phyloP scores from a whole-genome alignment of 2,329 filamentous ascomycete genomes.

The Penicillium glabrum region DNA sequence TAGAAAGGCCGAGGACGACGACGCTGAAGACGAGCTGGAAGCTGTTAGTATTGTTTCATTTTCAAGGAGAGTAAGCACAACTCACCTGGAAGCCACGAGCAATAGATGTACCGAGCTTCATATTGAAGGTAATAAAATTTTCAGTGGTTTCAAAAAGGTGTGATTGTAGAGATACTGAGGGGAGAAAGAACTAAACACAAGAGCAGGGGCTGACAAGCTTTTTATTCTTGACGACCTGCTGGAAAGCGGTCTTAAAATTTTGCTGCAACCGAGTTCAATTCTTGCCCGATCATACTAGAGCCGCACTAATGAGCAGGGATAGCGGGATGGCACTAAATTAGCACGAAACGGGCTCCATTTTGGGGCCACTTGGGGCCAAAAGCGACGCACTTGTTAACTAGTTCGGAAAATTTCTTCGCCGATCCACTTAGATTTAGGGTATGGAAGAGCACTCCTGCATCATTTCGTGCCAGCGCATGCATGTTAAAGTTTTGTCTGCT shows the following conservation, averaged over 20 bases:
- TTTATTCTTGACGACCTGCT: neutral
- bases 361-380: neutral
- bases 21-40: slow-evolving; percentile 19
- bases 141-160: neutral
- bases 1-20: slow-evolving; percentile 23
- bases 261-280: neutral
- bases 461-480: neutral
- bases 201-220: neutral
- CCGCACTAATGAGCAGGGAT: neutral
- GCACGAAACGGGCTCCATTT: neutral
- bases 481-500: neutral
- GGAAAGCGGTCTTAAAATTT: neutral
- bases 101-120: neutral
- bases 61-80: neutral
- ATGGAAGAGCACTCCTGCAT: neutral
- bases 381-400: neutral
- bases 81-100: slow-evolving; percentile 1
- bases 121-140: neutral
- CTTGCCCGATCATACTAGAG: neutral
- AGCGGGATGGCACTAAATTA: neutral
- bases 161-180: neutral
- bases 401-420: neutral
- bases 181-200: neutral
- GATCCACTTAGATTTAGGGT: neutral
- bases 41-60: neutral